Evolutionary conservation across 2,329 filamentous ascomycete species (phyloP), one percentile per base, ranked within the genome.

Genomic region (Chaetomiaceae sp.): DNA sequence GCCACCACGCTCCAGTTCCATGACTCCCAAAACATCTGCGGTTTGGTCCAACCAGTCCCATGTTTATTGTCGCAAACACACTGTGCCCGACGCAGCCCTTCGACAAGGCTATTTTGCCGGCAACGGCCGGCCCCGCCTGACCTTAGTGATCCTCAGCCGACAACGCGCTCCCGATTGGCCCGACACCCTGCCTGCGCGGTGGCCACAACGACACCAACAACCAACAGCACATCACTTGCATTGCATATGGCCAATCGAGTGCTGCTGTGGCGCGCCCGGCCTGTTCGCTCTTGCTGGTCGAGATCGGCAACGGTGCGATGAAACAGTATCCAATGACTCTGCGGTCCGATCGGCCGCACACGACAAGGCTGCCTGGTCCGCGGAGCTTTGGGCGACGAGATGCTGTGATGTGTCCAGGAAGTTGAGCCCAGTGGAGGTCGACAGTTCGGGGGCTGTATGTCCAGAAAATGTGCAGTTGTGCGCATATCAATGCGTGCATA

Each of bases 101-200:
- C 13, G 21, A 2, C 43, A 21, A 17, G 33, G 39, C 19, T 30
- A 19, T 44, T 43, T 48, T 51, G 19, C 50, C 44, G 43, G 8
- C 16, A 27, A 10, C 38, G 35, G 42, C 17, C 21, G 47, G 17
- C 23, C 21, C 34, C 17, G 33, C 41, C 33, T 5, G 42, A 19
- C 42, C 48, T 50, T 45, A 44, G 21, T 50, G 33, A 44, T 50
- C 48, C 48, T 51, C 33, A n/a, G 23, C 44, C 33, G 38, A 21
- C 9, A 31, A 10, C 17, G 5, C 34, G 30, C 38, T 34, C n/a
- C 39, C 38, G 31, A 51, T 53, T 53, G 50, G 50, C 31, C 34
- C 19, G 12, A 1, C 4, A 8, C 13, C 13, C 13, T 3, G 20
- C 5, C 8, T 39, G 35, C 17, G 31, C 13, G 20, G 45, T 39